Evolutionary conservation across 139 green algal species (phyloP).

Genomic region (Closterium sp.): DNA sequence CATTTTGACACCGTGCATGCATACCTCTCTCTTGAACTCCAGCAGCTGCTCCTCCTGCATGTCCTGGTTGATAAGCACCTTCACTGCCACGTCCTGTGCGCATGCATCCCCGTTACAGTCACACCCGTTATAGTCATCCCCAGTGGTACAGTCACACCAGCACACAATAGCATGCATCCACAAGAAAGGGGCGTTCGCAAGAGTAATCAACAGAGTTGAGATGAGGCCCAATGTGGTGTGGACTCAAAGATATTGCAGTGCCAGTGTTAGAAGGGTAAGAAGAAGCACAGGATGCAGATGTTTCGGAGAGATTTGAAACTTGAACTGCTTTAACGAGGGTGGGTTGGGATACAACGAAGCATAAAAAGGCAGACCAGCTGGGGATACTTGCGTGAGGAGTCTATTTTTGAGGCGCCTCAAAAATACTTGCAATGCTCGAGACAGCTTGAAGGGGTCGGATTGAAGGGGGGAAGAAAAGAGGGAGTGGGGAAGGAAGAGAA

Average conservation of each 20-base stretch:
- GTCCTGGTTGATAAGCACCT: constrained; percentile 49
- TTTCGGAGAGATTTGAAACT: not conserved
- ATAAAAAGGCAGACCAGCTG: too few relatives aligned
- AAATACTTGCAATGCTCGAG: too few relatives aligned
- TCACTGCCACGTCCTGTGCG: constrained; percentile 48
- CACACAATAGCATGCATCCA: not conserved
- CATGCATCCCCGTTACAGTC: not conserved
- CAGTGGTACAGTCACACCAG: not conserved
- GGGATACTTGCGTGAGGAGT: too few relatives aligned
- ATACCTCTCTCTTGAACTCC: constrained; percentile 4
- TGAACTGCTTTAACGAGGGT: not conserved
- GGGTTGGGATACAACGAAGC: not conserved
- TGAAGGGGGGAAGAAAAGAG: not conserved
- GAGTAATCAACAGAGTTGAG: not conserved
- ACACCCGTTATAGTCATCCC: not conserved
- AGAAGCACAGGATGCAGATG: not conserved
- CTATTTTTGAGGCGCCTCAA: too few relatives aligned
- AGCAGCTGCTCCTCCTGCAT: constrained; percentile 21
- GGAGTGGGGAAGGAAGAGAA: not conserved
- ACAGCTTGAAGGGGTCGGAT: not conserved
- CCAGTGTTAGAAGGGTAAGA: not conserved
- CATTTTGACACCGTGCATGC: too few relatives aligned
- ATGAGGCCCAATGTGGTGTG: too few relatives aligned
- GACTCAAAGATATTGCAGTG: too few relatives aligned
- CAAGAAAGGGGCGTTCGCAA: not conserved